Percentiles rank a stretch among this genome's conserved stretches.
Conservation (phyloP, 495 filamentous ascomycete species). For the Tuber indicum region DNA sequence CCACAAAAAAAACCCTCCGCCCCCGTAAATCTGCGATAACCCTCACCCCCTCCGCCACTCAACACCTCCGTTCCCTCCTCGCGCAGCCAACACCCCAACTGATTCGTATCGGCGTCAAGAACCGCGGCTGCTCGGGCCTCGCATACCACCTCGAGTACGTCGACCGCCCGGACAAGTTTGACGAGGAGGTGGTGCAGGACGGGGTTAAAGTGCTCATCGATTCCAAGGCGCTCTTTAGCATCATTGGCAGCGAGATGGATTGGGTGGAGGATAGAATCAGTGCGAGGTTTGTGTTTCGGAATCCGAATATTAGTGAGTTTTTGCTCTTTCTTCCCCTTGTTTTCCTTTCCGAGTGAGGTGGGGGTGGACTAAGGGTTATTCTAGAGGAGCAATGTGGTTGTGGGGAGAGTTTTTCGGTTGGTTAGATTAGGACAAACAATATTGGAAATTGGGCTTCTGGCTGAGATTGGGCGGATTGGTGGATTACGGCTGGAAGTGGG, state of each 20-base stretch:
- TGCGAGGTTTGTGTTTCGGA: constrained; percentile 83
- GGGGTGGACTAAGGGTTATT: constrained; percentile 42
- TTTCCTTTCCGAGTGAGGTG: background rate
- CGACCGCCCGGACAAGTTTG: constrained; percentile 76
- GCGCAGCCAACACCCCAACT: constrained; percentile 78
- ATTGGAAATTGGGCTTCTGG: constrained; percentile 14
- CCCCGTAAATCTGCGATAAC: constrained; percentile 87
- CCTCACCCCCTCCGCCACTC: constrained; percentile 67
- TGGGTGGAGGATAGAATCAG: constrained; percentile 94
- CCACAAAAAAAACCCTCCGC: constrained; percentile 54
- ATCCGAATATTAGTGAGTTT: constrained; percentile 94
- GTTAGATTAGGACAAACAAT: constrained; percentile 11
- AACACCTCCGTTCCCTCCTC: constrained; percentile 67
- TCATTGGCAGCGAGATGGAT: constrained; percentile 99
- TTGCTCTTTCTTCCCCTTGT: constrained; percentile 8
- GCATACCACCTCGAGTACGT: constrained; percentile 96
- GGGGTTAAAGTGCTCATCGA: constrained; percentile 94
- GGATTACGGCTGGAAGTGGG: background rate
- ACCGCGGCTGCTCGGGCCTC: constrained; percentile 88
- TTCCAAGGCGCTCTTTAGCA: constrained; percentile 92
- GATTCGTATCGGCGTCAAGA: constrained; percentile 89
- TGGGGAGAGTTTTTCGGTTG: constrained; percentile 94
- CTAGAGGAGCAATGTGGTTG: constrained; percentile 94
- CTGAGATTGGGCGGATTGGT: background rate
- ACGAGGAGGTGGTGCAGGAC: constrained; percentile 91